Conservation (phyloP, 345 rosid genomes). For the Salix caprea region DNA sequence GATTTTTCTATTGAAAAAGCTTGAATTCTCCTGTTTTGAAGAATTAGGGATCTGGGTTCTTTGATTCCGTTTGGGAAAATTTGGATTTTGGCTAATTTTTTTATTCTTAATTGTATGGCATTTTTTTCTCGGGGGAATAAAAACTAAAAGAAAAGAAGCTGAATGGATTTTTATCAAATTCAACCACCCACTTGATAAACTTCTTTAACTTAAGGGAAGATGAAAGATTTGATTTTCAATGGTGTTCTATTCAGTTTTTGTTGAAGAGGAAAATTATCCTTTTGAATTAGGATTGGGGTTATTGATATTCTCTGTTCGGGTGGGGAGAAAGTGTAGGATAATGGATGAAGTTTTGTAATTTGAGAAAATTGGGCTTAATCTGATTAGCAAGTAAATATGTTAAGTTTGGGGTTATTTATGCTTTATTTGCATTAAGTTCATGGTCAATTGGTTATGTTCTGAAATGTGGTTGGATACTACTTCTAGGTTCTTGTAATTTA, state of each 20-base stretch:
- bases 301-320: neutral
- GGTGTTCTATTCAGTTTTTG: neutral
- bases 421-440: neutral
- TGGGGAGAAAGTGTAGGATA: neutral
- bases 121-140: neutral
- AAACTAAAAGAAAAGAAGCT: neutral
- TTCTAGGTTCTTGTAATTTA: neutral
- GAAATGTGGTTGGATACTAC: neutral
- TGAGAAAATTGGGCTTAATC: neutral
- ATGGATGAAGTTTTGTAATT: neutral
- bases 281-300: neutral
- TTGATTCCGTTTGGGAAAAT: neutral
- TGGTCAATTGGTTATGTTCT: neutral
- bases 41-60: neutral
- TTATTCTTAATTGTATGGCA: neutral
- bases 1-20: neutral
- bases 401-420: neutral
- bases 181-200: neutral
- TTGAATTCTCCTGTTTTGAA: neutral
- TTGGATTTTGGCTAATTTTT: neutral
- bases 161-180: neutral
- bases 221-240: neutral
- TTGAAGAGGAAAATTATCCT: neutral
- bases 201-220: neutral
- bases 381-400: neutral